Evolutionary conservation across 2,329 filamentous ascomycete genomes (phyloP), one percentile per base, ranked within the genome.

Genomic region (Xylaria sp.): DNA sequence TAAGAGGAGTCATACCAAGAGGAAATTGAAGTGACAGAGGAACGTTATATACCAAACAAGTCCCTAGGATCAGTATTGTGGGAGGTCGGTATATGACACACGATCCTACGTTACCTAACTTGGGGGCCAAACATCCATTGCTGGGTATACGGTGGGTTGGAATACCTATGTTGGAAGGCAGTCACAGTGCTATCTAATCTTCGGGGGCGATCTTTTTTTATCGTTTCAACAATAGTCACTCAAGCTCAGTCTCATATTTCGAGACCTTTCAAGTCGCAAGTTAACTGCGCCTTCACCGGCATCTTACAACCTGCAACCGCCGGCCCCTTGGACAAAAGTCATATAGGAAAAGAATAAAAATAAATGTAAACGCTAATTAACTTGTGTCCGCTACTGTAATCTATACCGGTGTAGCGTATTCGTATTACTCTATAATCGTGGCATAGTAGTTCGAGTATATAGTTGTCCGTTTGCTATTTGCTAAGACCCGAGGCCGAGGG

Each of bases 51-150:
- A 42, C n/a, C 34, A 3, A 30, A 2, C 19, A 21, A 19, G 30
- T 30, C n/a, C 30, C 53, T 19, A 32, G 36, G 42, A 12, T 17
- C 17, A 24, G 36, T 32, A 56, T 53, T 12, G 39, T 27, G 17
- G 21, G 27, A 39, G 36, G 50, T 12, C 24, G 36, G 54, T 47
- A 34, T 21, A 56, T 54, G 51, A 64, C 3, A 34, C 19, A 34
- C 19, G 59, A 30, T 17, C 34, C 59, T 42, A 53, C 48, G 42
- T 30, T 30, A 19, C 19, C 17, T 47, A 17, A 39, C 48, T 56
- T 57, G 61, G 61, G 53, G 61, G 61, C 61, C n/a, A 30, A 30
- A 51, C 30, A 6, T 51, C 19, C 5, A 17, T 17, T 14, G 24
- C 19, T 30, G 9, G 21, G 21, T 30, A 17, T 51, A 30, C 14